These are phyloP conservation scores for Cercospora citrullina DNA, from an alignment of 2,329 filamentous ascomycete genomes.

Conservation along the genomic window DNA sequence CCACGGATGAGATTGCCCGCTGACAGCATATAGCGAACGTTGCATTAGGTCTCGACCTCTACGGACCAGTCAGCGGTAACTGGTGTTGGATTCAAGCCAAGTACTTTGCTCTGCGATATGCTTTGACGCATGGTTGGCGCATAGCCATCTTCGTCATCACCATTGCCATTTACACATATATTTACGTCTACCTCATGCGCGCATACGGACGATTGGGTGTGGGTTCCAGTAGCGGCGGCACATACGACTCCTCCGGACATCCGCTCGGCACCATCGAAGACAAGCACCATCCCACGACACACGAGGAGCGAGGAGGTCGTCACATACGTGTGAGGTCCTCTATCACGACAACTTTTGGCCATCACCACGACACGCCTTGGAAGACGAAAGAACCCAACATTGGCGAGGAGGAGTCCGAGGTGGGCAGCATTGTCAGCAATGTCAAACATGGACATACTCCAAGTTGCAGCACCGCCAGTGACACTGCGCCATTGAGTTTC, in stretches of 20 bases:
- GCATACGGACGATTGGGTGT: conserved; percentile 23
- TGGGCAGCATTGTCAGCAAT: conserved; percentile 1
- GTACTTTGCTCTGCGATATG: conserved; percentile 46
- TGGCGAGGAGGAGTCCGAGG: conserved; percentile 7
- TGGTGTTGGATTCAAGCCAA: conserved; percentile 51
- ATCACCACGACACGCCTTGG: conserved; percentile 13
- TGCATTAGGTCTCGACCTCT: conserved; percentile 35
- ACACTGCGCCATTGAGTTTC: background rate
- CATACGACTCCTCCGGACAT: background rate
- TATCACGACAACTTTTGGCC: conserved; percentile 10
- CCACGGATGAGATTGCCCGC: background rate
- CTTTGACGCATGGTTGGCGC: conserved; percentile 50
- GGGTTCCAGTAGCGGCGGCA: background rate
- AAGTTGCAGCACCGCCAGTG: background rate
- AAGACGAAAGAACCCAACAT: background rate
- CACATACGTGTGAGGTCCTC: conserved; percentile 16
- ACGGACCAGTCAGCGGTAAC: conserved; percentile 48
- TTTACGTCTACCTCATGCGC: conserved; percentile 42
- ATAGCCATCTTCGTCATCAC: conserved; percentile 47
- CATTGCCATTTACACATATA: conserved; percentile 46
- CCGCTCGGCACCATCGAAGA: conserved; percentile 3
- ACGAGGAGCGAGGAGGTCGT: background rate
- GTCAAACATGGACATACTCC: background rate
- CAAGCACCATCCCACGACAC: background rate
- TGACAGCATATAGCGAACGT: conserved; percentile 24